A percentile compares a stretch with the other conserved stretches of the same genome.
Conservation (phyloP, 139 green algal species). For the Asterochloris sp. region DNA sequence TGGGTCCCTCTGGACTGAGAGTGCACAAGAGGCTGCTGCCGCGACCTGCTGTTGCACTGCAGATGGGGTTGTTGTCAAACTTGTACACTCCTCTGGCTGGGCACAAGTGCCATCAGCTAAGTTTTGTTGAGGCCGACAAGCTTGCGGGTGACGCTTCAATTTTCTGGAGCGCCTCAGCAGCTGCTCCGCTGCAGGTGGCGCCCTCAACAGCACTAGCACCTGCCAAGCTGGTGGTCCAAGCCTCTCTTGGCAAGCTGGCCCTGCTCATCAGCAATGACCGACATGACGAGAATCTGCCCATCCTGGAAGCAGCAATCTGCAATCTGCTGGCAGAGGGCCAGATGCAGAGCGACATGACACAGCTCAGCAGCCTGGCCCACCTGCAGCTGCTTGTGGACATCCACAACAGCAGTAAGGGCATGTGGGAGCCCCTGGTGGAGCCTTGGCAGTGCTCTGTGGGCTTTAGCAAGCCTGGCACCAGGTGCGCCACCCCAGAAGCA, state of each 20-base stretch:
- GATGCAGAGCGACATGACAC: not conserved
- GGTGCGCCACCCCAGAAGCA: not conserved
- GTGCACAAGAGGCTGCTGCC: no score
- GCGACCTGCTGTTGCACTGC: no score
- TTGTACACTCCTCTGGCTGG: no score
- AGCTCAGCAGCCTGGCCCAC: not conserved
- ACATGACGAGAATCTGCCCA: constrained; percentile 4
- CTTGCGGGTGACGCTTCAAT: no score
- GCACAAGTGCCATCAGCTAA: no score
- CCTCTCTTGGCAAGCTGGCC: not conserved
- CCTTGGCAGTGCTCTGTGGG: constrained; percentile 42
- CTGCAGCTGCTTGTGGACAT: constrained; percentile 35
- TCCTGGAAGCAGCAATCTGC: constrained; percentile 19
- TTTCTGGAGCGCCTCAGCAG: no score
- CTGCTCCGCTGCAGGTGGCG: no score
- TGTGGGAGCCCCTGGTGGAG: constrained; percentile 75
- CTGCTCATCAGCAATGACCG: constrained; percentile 22
- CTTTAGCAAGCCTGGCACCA: not conserved
- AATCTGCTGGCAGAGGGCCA: not conserved
- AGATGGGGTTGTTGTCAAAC: no score
- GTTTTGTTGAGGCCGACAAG: no score
- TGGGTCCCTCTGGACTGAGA: no score
- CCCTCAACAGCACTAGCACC: no score
- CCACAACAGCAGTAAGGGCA: constrained; percentile 57
- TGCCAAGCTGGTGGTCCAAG: no score